Evolutionary conservation across 306 rosid genomes (phyloP).

Genomic region (Lithocarpus polystachyus): DNA sequence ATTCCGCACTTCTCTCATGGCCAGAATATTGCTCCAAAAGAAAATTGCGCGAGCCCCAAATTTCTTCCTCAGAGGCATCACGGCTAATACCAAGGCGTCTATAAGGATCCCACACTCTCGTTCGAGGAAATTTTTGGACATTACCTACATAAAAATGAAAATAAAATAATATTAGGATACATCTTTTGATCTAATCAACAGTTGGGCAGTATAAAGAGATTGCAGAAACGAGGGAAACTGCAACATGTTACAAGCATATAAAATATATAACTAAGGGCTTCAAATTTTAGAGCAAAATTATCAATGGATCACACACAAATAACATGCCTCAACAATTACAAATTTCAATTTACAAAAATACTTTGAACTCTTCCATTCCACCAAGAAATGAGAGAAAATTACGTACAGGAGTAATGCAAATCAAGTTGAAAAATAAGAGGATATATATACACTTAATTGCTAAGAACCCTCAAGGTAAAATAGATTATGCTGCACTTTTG

Average conservation of each 20-base stretch:
- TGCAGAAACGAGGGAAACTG: neutral
- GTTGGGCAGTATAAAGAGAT: no score
- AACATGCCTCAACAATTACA: neutral
- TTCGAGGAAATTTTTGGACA: constrained; percentile 65
- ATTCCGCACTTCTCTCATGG: constrained; percentile 90
- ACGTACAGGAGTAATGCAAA: neutral
- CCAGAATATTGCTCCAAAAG: constrained; percentile 90
- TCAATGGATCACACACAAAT: neutral
- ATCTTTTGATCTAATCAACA: neutral
- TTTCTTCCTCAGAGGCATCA: constrained; percentile 95
- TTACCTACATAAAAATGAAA: constrained; percentile 45
- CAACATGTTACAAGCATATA: neutral
- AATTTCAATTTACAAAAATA: neutral
- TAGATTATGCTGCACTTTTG: neutral
- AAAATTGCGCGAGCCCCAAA: constrained; percentile 92
- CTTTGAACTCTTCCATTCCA: neutral
- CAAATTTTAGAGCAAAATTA: neutral
- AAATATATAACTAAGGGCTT: neutral
- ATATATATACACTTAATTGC: neutral
- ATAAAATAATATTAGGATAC: neutral
- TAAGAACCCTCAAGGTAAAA: neutral
- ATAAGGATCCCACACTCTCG: constrained; percentile 82
- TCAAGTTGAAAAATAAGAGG: neutral
- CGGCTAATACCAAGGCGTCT: constrained; percentile 73
- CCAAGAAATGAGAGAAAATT: neutral